Evolutionary conservation across 2,329 filamentous ascomycete genomes (phyloP), one percentile per base, ranked within the genome.

Genomic region (Scolecobasidium constrictum): DNA sequence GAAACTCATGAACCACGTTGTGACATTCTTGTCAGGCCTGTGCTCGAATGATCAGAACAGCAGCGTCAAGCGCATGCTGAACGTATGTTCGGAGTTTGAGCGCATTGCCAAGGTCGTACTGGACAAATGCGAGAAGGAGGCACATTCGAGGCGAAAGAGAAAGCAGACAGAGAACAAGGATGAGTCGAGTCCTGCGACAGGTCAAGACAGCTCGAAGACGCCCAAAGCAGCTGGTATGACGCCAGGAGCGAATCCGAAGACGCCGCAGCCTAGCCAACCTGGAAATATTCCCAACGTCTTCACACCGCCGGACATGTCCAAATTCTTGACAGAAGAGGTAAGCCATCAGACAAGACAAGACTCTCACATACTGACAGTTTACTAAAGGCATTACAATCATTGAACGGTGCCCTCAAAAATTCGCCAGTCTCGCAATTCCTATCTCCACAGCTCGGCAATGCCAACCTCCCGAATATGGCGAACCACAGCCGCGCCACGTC

Each of bases 41-140:
- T 84, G 84, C n/a, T 77, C 83, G 26, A 90, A 96, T 53, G 85
- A 88, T 49, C 84, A 87, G 45, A 92, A 88, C 45, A 85, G 87
- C 34, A 88, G 86, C 53, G 86, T 96, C 4, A 86, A 86, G 57
- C 83, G 92, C 39, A 96, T 96, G 86, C 75, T 95, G 15, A 83
- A 81, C 18, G 82, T 96, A 1, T 96, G 90, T 60, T 78, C 85
- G n/a, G 92, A 98, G 56, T 98, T 98, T 53, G 88, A 94, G 60
- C 79, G 92, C 46, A 95, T 98, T 49, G 87, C 87, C 26, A 86
- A 82, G 56, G 78, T 87, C 3, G 86, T 94, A 6, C 79, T 96
- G 36, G 90, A 96, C 46, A 94, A 88, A 59, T 77, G 86, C 1
- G 90, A 96, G 56, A 86, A 83, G 54, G 90, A 96, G 40, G 77